Percentiles rank a stretch among this genome's conserved stretches.
Conservation (phyloP, 208 protist genomes). For the Angomonas deanei region DNA sequence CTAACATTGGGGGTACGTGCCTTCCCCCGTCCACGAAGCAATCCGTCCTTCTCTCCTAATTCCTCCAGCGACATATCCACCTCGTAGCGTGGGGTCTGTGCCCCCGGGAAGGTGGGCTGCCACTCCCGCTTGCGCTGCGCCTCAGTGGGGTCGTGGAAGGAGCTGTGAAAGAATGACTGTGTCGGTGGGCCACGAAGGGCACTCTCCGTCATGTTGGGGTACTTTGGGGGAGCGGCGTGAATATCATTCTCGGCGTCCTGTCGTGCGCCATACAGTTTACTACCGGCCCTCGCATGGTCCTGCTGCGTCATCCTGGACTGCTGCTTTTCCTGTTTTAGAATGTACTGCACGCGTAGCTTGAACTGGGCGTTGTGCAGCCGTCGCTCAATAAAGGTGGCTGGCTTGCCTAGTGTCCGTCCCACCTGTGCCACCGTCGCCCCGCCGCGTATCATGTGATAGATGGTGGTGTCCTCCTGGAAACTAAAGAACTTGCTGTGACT, state of each 20-base stretch:
- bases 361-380: slow-evolving; percentile 87
- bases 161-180: background rate
- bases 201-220: slow-evolving; percentile 9
- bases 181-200: slow-evolving; percentile 22
- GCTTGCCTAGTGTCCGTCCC: slow-evolving; percentile 75
- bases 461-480: slow-evolving; percentile 74
- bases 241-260: slow-evolving; percentile 6
- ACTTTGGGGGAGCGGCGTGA: slow-evolving; percentile 1
- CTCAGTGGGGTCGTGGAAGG: background rate
- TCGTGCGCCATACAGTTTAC: background rate
- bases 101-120: slow-evolving; percentile 56
- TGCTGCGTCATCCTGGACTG: background rate
- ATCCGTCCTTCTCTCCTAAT: slow-evolving; percentile 35
- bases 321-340: slow-evolving; percentile 52
- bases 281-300: background rate
- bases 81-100: slow-evolving; percentile 37
- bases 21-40: slow-evolving; percentile 18
- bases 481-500: slow-evolving; percentile 85
- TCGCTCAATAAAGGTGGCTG: slow-evolving; percentile 74
- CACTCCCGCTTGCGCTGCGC: slow-evolving; percentile 50
- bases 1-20: background rate
- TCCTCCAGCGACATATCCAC: slow-evolving; percentile 73
- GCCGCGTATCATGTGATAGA: slow-evolving; percentile 83
- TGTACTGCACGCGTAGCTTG: slow-evolving; percentile 78
- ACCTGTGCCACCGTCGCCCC: slow-evolving; percentile 77